These are phyloP conservation scores for Rhizophagus clarus DNA, from an alignment of 192 early-diverging fungal genomes.

Conservation along the genomic window DNA sequence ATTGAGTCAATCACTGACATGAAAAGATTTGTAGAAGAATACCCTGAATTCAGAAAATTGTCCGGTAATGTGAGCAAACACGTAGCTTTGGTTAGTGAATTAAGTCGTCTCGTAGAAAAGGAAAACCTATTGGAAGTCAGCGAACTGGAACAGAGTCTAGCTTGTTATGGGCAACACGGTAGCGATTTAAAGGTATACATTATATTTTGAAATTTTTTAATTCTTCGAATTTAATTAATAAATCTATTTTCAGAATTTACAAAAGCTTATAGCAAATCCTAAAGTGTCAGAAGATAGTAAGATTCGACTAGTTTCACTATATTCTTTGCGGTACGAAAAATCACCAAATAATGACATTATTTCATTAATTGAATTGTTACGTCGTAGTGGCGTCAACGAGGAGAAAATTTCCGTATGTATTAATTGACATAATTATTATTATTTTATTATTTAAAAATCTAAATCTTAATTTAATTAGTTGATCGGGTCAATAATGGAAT, in stretches of 20 bases:
- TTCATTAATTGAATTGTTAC: constrained; percentile 76
- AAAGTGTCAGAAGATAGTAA: constrained; percentile 74
- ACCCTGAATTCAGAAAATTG: constrained; percentile 96
- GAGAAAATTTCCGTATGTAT: constrained; percentile 67
- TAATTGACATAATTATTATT: not conserved
- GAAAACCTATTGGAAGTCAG: constrained; percentile 81
- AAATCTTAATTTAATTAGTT: constrained; percentile 41
- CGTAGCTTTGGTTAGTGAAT: constrained; percentile 95
- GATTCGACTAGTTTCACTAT: constrained; percentile 79
- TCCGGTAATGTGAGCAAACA: constrained; percentile 98
- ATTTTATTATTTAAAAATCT: not conserved
- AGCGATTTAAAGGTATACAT: constrained; percentile 74
- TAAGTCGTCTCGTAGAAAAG: constrained; percentile 77
- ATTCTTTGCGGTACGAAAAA: constrained; percentile 92
- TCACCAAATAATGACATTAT: constrained; percentile 68
- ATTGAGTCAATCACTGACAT: constrained; percentile 97
- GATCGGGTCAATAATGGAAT: constrained; percentile 73
- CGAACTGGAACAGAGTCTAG: constrained; percentile 94
- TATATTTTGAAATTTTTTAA: not conserved
- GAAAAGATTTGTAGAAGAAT: constrained; percentile 99
- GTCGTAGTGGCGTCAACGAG: constrained; percentile 70
- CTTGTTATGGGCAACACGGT: constrained; percentile 83
- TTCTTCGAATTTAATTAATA: not conserved
- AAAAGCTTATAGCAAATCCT: constrained; percentile 67
- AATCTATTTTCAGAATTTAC: constrained; percentile 52